Evolutionary conservation across 441 rosid species (phyloP).

Genomic region (Flueggea neowawraea): DNA sequence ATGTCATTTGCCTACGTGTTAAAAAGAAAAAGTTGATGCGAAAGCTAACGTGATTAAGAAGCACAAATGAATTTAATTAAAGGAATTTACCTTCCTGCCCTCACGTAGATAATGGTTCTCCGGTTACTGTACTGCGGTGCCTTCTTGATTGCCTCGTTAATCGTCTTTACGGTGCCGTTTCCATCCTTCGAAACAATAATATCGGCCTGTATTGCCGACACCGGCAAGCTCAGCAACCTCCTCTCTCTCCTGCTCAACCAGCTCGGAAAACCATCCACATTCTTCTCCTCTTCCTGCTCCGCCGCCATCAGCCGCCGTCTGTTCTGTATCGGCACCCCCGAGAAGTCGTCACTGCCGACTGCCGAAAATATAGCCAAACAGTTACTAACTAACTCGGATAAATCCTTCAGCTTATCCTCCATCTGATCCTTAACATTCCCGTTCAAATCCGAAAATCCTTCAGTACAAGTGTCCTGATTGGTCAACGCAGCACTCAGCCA

Average conservation of each 20-base stretch:
- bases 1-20: no score
- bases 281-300: constrained; percentile 2
- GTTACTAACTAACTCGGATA: constrained; percentile 86
- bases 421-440: constrained; percentile 70
- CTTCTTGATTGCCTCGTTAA: constrained; percentile 78
- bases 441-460: constrained; percentile 55
- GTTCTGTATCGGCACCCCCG: constrained; percentile 86
- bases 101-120: constrained; percentile 69
- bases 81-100: constrained; percentile 69
- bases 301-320: constrained; percentile 39
- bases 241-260: constrained; percentile 76
- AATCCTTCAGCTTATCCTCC: constrained; percentile 45
- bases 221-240: constrained; percentile 50
- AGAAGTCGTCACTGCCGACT: constrained; percentile 40
- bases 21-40: no score
- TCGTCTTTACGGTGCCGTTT: constrained; percentile 66
- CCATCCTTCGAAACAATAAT: constrained; percentile 78
- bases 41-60: neutral
- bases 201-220: constrained; percentile 68
- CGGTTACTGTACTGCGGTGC: constrained; percentile 71
- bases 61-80: neutral
- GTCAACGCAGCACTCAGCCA: constrained; percentile 95
- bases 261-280: constrained; percentile 34
- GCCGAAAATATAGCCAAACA: constrained; percentile 71
- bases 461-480: constrained; percentile 88